A percentile compares a stretch with the other conserved stretches of the same genome.
phyloP scores from a whole-genome alignment of 192 early-diverging fungal genomes.

The Rhizoclosmatium globosum region DNA sequence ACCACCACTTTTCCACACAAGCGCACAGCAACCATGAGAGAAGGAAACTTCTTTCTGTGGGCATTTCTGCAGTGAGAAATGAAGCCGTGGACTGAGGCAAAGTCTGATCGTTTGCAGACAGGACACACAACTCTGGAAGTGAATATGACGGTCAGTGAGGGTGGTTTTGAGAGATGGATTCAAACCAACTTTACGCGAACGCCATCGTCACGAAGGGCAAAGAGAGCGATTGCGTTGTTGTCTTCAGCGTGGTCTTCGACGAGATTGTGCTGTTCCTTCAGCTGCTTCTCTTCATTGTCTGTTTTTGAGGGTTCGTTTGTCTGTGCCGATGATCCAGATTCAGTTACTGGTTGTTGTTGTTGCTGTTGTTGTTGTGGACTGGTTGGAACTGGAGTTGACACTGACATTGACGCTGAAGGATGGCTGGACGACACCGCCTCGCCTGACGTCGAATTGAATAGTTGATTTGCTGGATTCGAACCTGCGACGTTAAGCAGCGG shows the following conservation, averaged over 20 bases:
- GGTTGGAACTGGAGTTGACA: too few relatives aligned
- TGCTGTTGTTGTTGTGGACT: neutral
- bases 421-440: too few relatives aligned
- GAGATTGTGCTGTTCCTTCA: neutral
- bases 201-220: slow-evolving; percentile 54
- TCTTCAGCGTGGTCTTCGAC: neutral
- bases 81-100: slow-evolving; percentile 87
- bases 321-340: neutral
- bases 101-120: slow-evolving; percentile 76
- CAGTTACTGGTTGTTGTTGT: neutral
- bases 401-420: neutral
- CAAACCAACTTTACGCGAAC: slow-evolving; percentile 45
- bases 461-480: too few relatives aligned
- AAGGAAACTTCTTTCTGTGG: slow-evolving; percentile 78
- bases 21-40: slow-evolving; percentile 76
- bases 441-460: too few relatives aligned
- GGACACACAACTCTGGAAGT: slow-evolving; percentile 76
- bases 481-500: too few relatives aligned
- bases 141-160: too few relatives aligned
- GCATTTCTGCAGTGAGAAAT: slow-evolving; percentile 82
- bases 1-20: slow-evolving; percentile 67
- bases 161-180: neutral
- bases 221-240: slow-evolving; percentile 27
- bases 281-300: neutral
- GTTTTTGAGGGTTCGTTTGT: neutral